phyloP scores from a whole-genome alignment of 129 eudicot genomes.

The Oenanthe sinensis region DNA sequence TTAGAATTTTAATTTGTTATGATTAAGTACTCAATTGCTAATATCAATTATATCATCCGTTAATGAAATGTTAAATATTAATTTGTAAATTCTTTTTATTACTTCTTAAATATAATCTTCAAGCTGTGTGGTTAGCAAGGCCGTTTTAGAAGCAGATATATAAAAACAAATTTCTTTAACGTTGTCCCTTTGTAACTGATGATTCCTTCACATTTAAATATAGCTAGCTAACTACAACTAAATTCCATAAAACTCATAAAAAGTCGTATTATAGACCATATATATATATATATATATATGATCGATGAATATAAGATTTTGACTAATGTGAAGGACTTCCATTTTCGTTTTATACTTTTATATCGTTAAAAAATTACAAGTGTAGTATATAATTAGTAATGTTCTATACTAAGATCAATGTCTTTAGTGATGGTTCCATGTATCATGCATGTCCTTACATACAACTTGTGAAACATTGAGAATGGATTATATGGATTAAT shows the following conservation, averaged over 20 bases:
- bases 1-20: no score
- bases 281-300: no score
- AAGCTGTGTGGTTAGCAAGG: no score
- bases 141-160: not conserved
- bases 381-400: not conserved
- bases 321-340: slow-evolving; percentile 5
- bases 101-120: no score
- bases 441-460: slow-evolving; percentile 1
- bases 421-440: slow-evolving; percentile 1
- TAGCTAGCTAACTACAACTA: slow-evolving; percentile 4
- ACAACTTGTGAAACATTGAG: slow-evolving; percentile 7
- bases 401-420: not conserved
- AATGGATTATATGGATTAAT: not conserved
- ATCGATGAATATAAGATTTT: not conserved
- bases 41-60: no score
- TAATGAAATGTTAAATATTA: no score
- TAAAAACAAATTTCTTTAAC: not conserved
- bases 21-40: no score
- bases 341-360: not conserved
- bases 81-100: no score
- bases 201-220: slow-evolving; percentile 11
- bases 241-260: slow-evolving; percentile 13
- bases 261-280: slow-evolving; percentile 4
- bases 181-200: not conserved
- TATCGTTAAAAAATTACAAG: not conserved